Base-by-base conservation (phyloP, 331 rosid genomes). In the Spiraea crenata region DNA sequence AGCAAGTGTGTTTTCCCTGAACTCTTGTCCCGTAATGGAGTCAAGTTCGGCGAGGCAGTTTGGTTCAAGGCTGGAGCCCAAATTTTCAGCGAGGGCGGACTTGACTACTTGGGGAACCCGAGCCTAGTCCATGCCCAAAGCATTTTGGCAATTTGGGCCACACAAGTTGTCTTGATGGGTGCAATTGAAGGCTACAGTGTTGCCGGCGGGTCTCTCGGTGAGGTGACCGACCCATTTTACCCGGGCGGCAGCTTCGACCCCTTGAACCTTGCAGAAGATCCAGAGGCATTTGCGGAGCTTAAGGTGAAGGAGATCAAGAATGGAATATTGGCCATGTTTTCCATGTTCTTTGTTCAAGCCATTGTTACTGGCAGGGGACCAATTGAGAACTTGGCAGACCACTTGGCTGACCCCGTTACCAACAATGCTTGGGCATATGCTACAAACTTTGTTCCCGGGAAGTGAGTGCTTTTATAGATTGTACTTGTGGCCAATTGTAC, bases 371-470 rank as follows among this genome's bases (percentile, higher is more conserved):
- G 70, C 25, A 65, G 47, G 57, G 70, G 70, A 13, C 70, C 70
- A 0, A 9, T 65, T 7, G 70, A 65, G 56, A 65, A 65, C 56
- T 31, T 65, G 34, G 70, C 70, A 5, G 70, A 46, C 13, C 70
- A 65, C 39, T 42, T 65, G 20, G 56, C 57, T 25, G 70, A 65
- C 41, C 70, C 70, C 2, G 69, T 64, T 19, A 64, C 42, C 69
- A 64, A 64, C 69, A 64, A 64, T 19, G 69, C 69, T 10, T 65
- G 70, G 70, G 55, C 70, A 12, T 65, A 65, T 47, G 70, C 70
- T 41, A 65, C 70, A 19, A 65, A 65, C 70, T 65, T 65, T 65
- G 70, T 65, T 54, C 57, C 70, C 34, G 70, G 70, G 47, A 65
- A 65, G 70, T 60, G 0, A 48, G 16, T 16, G 47, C 47, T 44